These are phyloP conservation scores for Keqinozyma sinolaborantium DNA, from an alignment of 1,139 yeast species.

Conservation along the genomic window DNA sequence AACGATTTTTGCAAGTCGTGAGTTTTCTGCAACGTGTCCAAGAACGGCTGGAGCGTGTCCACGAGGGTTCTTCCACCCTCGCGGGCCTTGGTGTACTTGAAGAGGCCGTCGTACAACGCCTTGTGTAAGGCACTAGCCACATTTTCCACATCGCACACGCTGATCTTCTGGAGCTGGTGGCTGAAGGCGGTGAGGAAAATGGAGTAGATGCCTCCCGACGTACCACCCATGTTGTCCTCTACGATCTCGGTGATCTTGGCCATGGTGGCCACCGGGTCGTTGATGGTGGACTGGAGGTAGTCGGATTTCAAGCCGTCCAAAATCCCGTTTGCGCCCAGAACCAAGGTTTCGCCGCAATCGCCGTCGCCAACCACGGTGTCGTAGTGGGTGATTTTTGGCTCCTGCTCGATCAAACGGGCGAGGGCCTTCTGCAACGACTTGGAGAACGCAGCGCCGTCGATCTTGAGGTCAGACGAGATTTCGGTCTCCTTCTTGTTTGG, in stretches of 20 bases:
- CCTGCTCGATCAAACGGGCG: conserved; percentile 46
- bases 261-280: conserved; percentile 48
- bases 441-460: conserved; percentile 39
- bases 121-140: conserved; percentile 27
- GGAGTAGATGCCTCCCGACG: conserved; percentile 91
- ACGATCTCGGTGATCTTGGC: conserved; percentile 62
- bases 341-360: conserved; percentile 92
- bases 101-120: conserved; percentile 41
- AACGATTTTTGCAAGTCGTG: conserved; percentile 58
- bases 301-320: conserved; percentile 48
- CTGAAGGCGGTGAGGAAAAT: conserved; percentile 58
- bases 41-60: conserved; percentile 86
- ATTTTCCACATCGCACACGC: conserved; percentile 27
- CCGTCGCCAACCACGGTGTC: conserved; percentile 96
- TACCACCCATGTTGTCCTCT: conserved; percentile 93
- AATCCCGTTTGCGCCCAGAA: conserved; percentile 76
- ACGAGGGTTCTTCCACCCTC: conserved; percentile 87
- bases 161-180: conserved; percentile 30
- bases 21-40: conserved; percentile 51
- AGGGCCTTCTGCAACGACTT: conserved; percentile 48
- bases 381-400: conserved; percentile 78
- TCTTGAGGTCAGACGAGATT: conserved; percentile 32
- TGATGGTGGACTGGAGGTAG: conserved; percentile 18
- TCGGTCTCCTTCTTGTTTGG: conserved; percentile 24
- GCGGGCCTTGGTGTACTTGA: conserved; percentile 83